Percentiles rank a stretch among this genome's conserved stretches.
Conservation (phyloP, 1,284 basidiomycete genomes). For the Meripilus lineatus region DNA sequence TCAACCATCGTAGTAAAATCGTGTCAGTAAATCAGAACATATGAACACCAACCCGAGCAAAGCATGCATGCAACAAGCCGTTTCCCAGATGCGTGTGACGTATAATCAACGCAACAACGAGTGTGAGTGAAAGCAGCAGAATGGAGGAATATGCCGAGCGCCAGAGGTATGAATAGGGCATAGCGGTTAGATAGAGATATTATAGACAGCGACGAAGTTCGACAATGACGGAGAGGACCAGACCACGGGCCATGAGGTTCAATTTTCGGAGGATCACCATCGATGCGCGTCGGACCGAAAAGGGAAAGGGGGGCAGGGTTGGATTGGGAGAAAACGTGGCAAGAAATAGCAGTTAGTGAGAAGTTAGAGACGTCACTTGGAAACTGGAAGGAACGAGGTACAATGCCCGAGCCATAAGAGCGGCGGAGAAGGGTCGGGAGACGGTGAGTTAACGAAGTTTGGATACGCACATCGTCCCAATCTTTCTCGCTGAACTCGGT, state of each 20-base stretch:
- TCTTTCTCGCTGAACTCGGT: conserved; percentile 81
- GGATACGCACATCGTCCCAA: conserved; percentile 79
- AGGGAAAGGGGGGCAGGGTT: background rate
- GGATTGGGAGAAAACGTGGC: background rate
- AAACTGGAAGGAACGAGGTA: background rate
- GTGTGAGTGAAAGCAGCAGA: no score
- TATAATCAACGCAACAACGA: no score
- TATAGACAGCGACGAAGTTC: background rate
- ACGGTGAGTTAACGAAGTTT: background rate
- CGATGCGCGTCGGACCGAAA: conserved; percentile 1
- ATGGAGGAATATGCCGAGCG: background rate
- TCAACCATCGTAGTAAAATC: no score
- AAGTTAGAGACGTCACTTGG: background rate
- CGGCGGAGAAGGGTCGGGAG: conserved; percentile 2
- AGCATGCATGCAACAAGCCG: no score
- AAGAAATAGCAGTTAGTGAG: background rate
- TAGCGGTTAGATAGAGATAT: background rate
- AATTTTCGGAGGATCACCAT: background rate
- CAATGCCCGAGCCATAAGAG: background rate
- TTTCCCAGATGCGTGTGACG: no score
- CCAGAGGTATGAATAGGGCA: background rate
- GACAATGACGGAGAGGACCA: background rate
- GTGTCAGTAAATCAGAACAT: no score
- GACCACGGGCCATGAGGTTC: background rate
- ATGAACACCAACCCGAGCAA: no score